These are phyloP conservation scores for Anisodus acutangulus DNA, from an alignment of 257 asterid species.

Conservation along the genomic window DNA sequence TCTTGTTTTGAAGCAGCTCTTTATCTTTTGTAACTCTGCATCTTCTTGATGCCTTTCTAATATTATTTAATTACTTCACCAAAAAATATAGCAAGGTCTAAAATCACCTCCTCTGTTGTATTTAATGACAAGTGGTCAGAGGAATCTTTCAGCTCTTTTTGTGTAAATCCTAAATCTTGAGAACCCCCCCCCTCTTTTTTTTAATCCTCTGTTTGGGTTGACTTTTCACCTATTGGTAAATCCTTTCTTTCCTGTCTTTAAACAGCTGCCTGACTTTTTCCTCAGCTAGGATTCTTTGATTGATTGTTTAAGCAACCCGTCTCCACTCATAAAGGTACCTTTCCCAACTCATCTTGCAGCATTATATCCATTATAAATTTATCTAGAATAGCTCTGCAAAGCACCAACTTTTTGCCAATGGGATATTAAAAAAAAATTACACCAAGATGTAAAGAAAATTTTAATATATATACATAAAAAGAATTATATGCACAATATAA, in stretches of 20 bases:
- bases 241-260: background rate
- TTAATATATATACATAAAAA: no score
- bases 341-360: background rate
- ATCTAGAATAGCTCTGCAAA: slow-evolving; percentile 5
- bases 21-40: no score
- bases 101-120: slow-evolving; percentile 11
- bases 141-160: slow-evolving; percentile 9
- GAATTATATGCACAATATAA: no score
- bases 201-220: background rate
- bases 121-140: background rate
- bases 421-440: no score
- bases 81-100: background rate
- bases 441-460: no score
- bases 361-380: background rate
- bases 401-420: background rate
- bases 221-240: background rate
- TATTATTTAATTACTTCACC: no score
- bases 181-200: background rate
- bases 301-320: background rate
- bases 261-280: background rate
- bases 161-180: background rate
- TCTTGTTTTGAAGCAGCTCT: no score
- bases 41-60: no score
- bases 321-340: background rate
- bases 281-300: background rate